These are phyloP conservation scores for Cyclospora cayetanensis DNA, from an alignment of 169 alveolate genomes.

Conservation along the genomic window DNA sequence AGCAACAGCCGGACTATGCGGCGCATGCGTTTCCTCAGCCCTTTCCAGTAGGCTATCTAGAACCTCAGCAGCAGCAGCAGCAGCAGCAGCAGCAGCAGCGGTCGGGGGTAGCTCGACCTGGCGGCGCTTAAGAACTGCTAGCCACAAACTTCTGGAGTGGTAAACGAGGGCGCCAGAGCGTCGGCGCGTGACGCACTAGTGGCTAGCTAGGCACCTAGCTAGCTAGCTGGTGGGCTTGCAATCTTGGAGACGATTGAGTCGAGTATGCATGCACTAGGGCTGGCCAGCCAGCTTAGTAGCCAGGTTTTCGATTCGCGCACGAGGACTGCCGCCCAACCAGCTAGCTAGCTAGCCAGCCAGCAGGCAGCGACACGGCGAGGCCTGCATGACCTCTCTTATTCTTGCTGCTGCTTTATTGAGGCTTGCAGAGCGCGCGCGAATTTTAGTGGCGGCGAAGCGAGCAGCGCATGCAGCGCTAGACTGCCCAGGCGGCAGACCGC, in stretches of 20 bases:
- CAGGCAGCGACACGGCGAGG: background rate
- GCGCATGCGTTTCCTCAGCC: constrained; percentile 4
- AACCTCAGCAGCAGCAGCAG: constrained; percentile 40
- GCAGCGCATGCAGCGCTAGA: constrained; percentile 10
- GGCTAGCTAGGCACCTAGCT: background rate
- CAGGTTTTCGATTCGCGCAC: background rate
- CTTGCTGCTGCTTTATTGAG: background rate
- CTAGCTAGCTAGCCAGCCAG: background rate
- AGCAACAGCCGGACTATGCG: constrained; percentile 11
- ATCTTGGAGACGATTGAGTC: too few species aligned
- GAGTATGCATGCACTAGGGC: background rate
- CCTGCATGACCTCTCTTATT: too few species aligned
- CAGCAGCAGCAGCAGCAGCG: constrained; percentile 44
- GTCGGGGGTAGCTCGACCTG: constrained; percentile 20
- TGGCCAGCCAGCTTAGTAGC: background rate
- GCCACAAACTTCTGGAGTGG: too few species aligned
- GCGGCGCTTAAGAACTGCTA: constrained; percentile 11
- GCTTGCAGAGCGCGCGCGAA: background rate
- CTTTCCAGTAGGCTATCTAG: background rate
- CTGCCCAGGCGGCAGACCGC: constrained; percentile 41
- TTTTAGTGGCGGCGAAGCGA: background rate
- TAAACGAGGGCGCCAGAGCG: too few species aligned
- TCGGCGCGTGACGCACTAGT: too few species aligned
- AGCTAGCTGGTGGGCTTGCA: too few species aligned
- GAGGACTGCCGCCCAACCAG: too few species aligned